Percentiles rank a stretch among this genome's conserved stretches.
Conservation (phyloP, 306 rosid genomes). For the Cicer bijugum region DNA sequence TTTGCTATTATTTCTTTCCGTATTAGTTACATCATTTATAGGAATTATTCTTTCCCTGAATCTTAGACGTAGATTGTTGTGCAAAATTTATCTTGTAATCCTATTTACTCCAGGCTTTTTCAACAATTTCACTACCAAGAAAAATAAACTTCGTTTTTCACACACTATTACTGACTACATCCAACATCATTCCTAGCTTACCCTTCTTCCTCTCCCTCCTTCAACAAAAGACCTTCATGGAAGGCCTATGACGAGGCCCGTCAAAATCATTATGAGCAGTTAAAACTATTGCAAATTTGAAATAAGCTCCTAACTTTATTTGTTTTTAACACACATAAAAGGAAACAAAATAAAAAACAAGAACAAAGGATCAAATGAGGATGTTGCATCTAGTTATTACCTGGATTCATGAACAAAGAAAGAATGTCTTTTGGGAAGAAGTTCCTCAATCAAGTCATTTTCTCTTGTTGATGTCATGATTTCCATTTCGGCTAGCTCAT, state of each 20-base stretch:
- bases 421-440: constrained; percentile 77
- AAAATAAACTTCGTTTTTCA: too few relatives aligned
- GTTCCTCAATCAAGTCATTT: constrained; percentile 71
- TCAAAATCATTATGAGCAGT: neutral
- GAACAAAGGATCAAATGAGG: constrained; percentile 34
- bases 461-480: constrained; percentile 69
- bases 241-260: neutral
- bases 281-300: constrained; percentile 13
- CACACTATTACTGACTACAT: neutral
- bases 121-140: too few relatives aligned
- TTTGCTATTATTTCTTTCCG: too few relatives aligned
- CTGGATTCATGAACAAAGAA: constrained; percentile 72
- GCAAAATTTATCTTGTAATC: too few relatives aligned
- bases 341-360: neutral
- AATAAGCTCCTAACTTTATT: constrained; percentile 10
- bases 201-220: neutral
- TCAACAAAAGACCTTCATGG: neutral
- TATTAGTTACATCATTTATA: too few relatives aligned
- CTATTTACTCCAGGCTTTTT: too few relatives aligned
- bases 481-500: constrained; percentile 64
- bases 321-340: neutral
- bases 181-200: neutral
- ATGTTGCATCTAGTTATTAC: constrained; percentile 52
- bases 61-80: too few relatives aligned
- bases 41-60: too few relatives aligned